Base-by-base conservation (phyloP, 805 yeast species). In the Pichia thaimueangensis region DNA sequence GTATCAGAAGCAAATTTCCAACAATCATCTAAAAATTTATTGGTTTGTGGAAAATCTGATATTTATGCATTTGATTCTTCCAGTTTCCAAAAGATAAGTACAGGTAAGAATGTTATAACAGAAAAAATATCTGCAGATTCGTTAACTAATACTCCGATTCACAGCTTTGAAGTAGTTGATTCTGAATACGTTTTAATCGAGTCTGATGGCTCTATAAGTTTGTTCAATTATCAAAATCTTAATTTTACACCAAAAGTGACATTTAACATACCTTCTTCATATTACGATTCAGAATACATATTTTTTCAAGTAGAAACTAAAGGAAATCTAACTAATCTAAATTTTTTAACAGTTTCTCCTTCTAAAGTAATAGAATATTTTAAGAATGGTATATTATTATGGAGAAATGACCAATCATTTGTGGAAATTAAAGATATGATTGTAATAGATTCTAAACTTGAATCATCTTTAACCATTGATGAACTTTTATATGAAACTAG, bases 341-440 rank as follows among this genome's bases (percentile, higher is more conserved):
- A 34, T 47, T 44, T 47, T 21, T 55, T 41, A 15, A 45, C 36
- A 17, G 41, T 39, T 23, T 47, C 42, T 39, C 42, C 24, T 15
- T 55, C 37, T 40, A 47, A 30, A 37, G 51, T 37, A 16, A 41
- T 45, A 35, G 45, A 47, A 17, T 50, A 47, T 23, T 44, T 47
- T 31, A 40, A 42, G 6, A 53, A 62, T 38, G 63, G 62, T 2
- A 45, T 40, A 6, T 15, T 59, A 5, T 20, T 6, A 9, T 75
- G 80, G 80, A 22, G 41, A 2, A 63, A 67, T 45, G 77, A 74
- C 53, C 72, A 67, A 49, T 67, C 74, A 0, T 44, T 70, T 5
- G 56, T 68, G 5, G 50, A 64, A 24, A 59, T 71, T 4, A 51
- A 54, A 6, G 69, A 68, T n/a, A 59, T 62, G 22, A 43, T 57